Conservation (phyloP, 2,329 filamentous ascomycete species). For the Alternaria atra region DNA sequence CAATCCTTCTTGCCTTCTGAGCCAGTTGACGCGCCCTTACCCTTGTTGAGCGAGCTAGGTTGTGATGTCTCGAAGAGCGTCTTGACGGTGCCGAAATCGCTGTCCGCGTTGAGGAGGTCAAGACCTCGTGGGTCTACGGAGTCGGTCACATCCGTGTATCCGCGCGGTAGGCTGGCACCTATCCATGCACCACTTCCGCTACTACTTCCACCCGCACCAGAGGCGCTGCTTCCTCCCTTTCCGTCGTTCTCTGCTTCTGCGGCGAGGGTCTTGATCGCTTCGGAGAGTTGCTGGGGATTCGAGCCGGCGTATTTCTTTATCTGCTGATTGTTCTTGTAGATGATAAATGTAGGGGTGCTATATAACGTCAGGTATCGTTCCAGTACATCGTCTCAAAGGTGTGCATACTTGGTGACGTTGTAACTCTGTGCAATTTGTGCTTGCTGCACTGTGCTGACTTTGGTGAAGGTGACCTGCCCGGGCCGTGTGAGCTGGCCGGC, state of each 20-base stretch:
- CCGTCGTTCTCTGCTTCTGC: conserved; percentile 66
- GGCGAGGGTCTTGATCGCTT: conserved; percentile 75
- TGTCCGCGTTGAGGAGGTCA: conserved; percentile 88
- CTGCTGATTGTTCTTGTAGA: conserved; percentile 74
- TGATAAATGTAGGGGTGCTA: conserved; percentile 88
- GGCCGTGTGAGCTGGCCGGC: conserved; percentile 74
- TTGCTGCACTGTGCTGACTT: conserved; percentile 84
- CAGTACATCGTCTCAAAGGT: conserved; percentile 12
- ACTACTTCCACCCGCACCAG: conserved; percentile 44
- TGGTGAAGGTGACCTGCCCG: conserved; percentile 81
- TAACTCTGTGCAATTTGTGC: conserved; percentile 77
- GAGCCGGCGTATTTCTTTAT: conserved; percentile 77
- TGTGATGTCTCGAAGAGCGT: conserved; percentile 75
- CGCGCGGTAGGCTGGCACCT: conserved; percentile 77
- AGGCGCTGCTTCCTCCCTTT: conserved; percentile 53
- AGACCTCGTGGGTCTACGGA: conserved; percentile 80
- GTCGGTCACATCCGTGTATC: conserved; percentile 84
- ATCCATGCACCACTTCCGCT: conserved; percentile 69
- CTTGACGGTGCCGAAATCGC: conserved; percentile 75
- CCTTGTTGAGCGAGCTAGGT: conserved; percentile 67
- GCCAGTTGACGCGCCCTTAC: conserved; percentile 65
- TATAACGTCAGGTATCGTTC: conserved; percentile 9
- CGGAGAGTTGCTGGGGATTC: conserved; percentile 74
- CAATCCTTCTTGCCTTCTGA: conserved; percentile 72
- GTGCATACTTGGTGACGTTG: conserved; percentile 69